Conservation (phyloP, 75 land plant genomes). For the Picea sitchensis region DNA sequence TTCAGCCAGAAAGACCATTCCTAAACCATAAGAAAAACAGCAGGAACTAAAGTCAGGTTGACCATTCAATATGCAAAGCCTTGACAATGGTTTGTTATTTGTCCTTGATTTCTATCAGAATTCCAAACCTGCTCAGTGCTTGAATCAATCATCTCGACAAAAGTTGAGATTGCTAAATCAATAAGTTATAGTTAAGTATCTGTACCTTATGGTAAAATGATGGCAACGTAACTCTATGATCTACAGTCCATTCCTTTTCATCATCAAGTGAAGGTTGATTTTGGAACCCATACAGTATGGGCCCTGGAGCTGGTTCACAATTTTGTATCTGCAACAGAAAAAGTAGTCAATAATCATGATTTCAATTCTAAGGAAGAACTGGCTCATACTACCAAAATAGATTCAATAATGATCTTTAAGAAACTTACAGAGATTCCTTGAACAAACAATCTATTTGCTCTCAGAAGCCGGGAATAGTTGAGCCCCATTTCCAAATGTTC, state of each 20-base stretch:
- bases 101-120: not conserved
- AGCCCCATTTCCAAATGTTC: slow-evolving; percentile 24
- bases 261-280: slow-evolving; percentile 23
- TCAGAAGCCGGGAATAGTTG: slow-evolving; percentile 27
- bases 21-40: slow-evolving; percentile 8
- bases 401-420: not conserved
- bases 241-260: slow-evolving; percentile 11
- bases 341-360: not conserved
- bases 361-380: not conserved
- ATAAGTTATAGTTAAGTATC: not conserved
- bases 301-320: slow-evolving; percentile 18
- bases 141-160: not conserved
- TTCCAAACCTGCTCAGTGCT: not conserved
- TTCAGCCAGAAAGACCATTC: slow-evolving; percentile 35
- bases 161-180: too few relatives aligned
- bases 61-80: not conserved
- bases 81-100: not conserved
- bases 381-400: not conserved
- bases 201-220: slow-evolving; percentile 24
- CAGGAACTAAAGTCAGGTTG: not conserved
- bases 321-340: slow-evolving; percentile 18
- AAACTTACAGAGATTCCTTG: slow-evolving; percentile 20
- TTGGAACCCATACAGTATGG: slow-evolving; percentile 17
- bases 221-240: slow-evolving; percentile 13
- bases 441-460: slow-evolving; percentile 24